Evolutionary conservation across 2,329 filamentous ascomycete genomes (phyloP).

Genomic region (Ophiostoma quercus): DNA sequence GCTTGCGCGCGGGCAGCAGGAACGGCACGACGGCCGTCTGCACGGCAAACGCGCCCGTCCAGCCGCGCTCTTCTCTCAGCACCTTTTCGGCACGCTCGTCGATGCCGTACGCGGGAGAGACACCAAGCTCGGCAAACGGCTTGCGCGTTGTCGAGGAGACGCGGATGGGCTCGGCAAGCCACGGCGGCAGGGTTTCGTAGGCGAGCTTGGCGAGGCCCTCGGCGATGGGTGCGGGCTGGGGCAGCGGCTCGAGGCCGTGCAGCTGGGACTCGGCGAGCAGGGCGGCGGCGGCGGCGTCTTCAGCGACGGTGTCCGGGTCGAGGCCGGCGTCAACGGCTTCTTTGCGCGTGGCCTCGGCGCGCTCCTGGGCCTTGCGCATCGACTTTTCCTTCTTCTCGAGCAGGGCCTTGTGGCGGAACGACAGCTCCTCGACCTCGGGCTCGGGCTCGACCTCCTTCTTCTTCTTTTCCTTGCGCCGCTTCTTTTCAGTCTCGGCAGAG

Average conservation of each 20-base stretch:
- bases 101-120: constrained; percentile 51
- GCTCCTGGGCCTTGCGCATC: constrained; percentile 31
- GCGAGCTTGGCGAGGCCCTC: constrained; percentile 55
- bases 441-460: constrained; percentile 30
- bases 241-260: constrained; percentile 55
- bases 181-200: constrained; percentile 74
- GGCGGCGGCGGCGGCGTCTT: constrained; percentile 65
- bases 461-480: constrained; percentile 29
- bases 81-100: constrained; percentile 53
- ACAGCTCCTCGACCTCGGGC: constrained; percentile 31
- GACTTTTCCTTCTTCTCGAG: constrained; percentile 54
- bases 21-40: constrained; percentile 77
- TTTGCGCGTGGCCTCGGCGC: constrained; percentile 16
- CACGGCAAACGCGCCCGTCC: constrained; percentile 68
- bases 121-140: constrained; percentile 46
- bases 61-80: constrained; percentile 62
- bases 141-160: constrained; percentile 56
- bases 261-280: constrained; percentile 38
- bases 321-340: neutral
- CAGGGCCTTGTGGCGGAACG: constrained; percentile 44
- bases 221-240: constrained; percentile 64
- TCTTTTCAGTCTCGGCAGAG: constrained; percentile 14
- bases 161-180: constrained; percentile 71
- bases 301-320: neutral
- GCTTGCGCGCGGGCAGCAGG: constrained; percentile 56